A percentile compares a stretch with the other conserved stretches of the same genome.
phyloP scores from a whole-genome alignment of 495 filamentous ascomycete genomes.

The Aspergillus diversus region DNA sequence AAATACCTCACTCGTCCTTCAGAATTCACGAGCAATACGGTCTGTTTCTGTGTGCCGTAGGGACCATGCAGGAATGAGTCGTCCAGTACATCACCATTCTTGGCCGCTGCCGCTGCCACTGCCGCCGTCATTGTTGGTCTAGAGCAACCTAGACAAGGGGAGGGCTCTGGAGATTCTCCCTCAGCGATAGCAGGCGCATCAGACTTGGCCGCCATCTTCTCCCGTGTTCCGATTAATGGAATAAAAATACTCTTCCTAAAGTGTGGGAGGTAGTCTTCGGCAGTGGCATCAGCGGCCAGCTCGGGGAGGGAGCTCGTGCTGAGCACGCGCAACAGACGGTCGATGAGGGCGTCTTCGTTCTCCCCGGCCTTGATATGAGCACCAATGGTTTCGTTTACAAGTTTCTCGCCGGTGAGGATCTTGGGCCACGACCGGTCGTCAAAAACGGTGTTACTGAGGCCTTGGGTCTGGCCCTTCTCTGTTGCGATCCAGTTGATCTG shows the following conservation, averaged over 20 bases:
- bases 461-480: slow-evolving; percentile 66
- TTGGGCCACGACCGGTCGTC: slow-evolving; percentile 81
- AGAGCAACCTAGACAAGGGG: too few species aligned
- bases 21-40: slow-evolving; percentile 75
- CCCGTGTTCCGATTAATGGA: slow-evolving; percentile 66
- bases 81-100: slow-evolving; percentile 28
- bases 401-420: slow-evolving; percentile 60
- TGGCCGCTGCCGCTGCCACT: neutral
- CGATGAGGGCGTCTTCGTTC: slow-evolving; percentile 67
- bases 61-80: slow-evolving; percentile 38
- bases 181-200: neutral
- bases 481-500: slow-evolving; percentile 68
- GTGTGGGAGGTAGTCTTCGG: slow-evolving; percentile 70
- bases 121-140: too few species aligned
- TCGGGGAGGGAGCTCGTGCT: slow-evolving; percentile 72
- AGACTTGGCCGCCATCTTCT: slow-evolving; percentile 31
- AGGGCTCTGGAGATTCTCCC: neutral
- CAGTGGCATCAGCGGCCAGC: slow-evolving; percentile 54
- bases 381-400: slow-evolving; percentile 51
- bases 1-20: slow-evolving; percentile 77
- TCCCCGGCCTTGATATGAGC: slow-evolving; percentile 49
- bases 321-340: slow-evolving; percentile 70
- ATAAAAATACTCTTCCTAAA: slow-evolving; percentile 85
- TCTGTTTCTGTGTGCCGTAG: slow-evolving; percentile 96
- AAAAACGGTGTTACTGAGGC: slow-evolving; percentile 84